These are phyloP conservation scores for Deuterostichococcus epilithicus DNA, from an alignment of 139 green algal species.

Conservation along the genomic window DNA sequence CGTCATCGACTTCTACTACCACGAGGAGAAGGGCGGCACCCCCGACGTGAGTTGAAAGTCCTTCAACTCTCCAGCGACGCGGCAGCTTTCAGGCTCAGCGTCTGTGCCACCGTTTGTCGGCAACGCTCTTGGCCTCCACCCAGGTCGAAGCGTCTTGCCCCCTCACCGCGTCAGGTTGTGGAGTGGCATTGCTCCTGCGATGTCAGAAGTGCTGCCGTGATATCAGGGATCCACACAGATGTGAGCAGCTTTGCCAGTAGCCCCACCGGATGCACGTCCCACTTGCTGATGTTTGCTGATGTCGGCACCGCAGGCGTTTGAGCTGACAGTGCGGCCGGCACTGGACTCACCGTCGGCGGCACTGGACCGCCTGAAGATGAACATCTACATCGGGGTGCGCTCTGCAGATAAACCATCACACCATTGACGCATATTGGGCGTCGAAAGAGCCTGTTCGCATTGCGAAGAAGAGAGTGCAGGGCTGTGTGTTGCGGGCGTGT, in stretches of 20 bases:
- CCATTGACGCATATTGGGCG: too few species aligned
- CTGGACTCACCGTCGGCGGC: slow-evolving; percentile 67
- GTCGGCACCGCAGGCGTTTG: slow-evolving; percentile 65
- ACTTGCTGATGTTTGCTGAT: neutral
- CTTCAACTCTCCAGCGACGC: neutral
- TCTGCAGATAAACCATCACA: too few species aligned
- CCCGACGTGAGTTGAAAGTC: slow-evolving; percentile 43
- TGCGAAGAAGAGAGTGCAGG: too few species aligned
- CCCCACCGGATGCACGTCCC: slow-evolving; percentile 4
- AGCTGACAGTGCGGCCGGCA: slow-evolving; percentile 78
- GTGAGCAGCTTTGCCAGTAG: neutral
- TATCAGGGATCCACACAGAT: too few species aligned
- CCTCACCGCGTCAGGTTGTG: neutral
- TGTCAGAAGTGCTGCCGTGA: neutral
- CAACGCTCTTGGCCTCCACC: too few species aligned
- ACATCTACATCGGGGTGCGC: slow-evolving; percentile 62
- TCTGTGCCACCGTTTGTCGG: too few species aligned
- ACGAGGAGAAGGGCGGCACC: slow-evolving; percentile 85
- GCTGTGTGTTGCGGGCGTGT: too few species aligned
- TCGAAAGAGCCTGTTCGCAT: too few species aligned
- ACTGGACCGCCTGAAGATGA: slow-evolving; percentile 88
- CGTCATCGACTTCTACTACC: slow-evolving; percentile 97
- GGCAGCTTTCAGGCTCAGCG: neutral
- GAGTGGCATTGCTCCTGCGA: neutral
- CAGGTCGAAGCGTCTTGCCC: neutral